Conservation (phyloP, 305 asterid species). For the Caryopteris hybrid region DNA sequence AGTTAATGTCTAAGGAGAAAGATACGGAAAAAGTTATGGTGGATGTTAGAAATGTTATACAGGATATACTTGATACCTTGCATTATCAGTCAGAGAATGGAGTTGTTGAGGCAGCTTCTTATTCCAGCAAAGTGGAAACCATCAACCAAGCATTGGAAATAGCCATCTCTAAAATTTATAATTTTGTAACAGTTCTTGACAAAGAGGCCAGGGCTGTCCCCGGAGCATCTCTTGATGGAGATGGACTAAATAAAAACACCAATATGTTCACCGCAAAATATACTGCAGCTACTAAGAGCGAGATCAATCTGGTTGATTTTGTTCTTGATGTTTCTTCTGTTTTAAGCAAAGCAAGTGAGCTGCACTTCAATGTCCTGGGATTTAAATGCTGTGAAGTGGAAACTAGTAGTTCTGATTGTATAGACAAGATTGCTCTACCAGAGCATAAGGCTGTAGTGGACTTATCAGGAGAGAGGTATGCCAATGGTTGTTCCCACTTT, state of each 20-base stretch:
- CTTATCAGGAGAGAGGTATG: conserved; percentile 36
- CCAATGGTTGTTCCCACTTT: conserved; percentile 49
- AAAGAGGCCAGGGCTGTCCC: conserved; percentile 54
- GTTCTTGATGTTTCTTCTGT: conserved; percentile 56
- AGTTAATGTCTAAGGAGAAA: conserved; percentile 49
- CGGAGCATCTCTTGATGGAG: conserved; percentile 39
- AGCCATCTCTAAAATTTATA: conserved; percentile 51
- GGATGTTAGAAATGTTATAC: conserved; percentile 44
- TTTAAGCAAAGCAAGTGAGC: conserved; percentile 48
- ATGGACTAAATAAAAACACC: conserved; percentile 44
- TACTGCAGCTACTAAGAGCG: conserved; percentile 36
- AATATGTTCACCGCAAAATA: conserved; percentile 53
- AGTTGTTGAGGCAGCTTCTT: conserved; percentile 26
- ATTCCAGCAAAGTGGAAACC: conserved; percentile 18
- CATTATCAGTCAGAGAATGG: conserved; percentile 29
- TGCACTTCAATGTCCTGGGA: conserved; percentile 52
- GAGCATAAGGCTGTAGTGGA: conserved; percentile 51
- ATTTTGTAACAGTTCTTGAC: conserved; percentile 51
- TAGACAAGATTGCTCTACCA: conserved; percentile 91
- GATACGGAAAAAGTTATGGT: conserved; percentile 48
- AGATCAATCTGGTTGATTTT: conserved; percentile 42
- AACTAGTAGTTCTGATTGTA: conserved; percentile 56
- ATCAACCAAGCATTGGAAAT: conserved; percentile 31
- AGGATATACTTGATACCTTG: conserved; percentile 41
- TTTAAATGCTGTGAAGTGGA: conserved; percentile 55